Base-by-base conservation (phyloP, 2,329 filamentous ascomycete genomes). In the Coniochaeta prunicola region DNA sequence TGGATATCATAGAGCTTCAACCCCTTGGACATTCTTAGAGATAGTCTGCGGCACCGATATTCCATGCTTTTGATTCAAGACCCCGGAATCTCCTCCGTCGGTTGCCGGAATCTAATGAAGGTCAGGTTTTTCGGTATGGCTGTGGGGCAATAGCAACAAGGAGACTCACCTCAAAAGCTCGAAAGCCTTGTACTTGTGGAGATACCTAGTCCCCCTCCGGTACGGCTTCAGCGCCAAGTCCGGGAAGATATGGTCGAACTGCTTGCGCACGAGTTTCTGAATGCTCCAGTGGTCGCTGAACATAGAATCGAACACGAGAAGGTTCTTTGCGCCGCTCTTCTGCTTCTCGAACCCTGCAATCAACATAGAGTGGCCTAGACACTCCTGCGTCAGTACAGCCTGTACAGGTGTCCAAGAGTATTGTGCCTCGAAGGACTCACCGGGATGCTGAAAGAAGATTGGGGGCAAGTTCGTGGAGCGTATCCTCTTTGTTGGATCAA, bases 301-400 rank as follows among this genome's bases (percentile, higher is more conserved):
- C 75, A 89, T 89, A 1, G 93, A 92, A 69, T 97, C 92, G 69
- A 96, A 96, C 13, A 96, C 89, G 0, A 97, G 77, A 19, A 97
- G 76, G 64, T 90, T 89, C 57, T 80, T 76, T 19, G 77, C 76
- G 28, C 89, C 89, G 60, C 88, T 80, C 34, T 74, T 77, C 30
- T 80, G 82, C 63, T 82, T 84, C 72, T 97, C 92, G 28, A 96
- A 80, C 0, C 93, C 93, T 58, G 97, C 79, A 57, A 97, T 91
- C 0, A 91, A 96, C 77, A 96, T 80, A 1, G 92, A 97, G 71
- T 97, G 93, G 2, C 92, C 91, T 81, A 36, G 28, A 36, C 31
- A 24, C 24, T 48, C 10, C 19, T 36, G n/a, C 26, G 13, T 40
- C 30, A 45, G 17, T 9, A 15, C 9, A 15, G 36, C 10, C 26